Evolutionary conservation across 345 rosid genomes (phyloP).

Genomic region (Cochlearia excelsa): DNA sequence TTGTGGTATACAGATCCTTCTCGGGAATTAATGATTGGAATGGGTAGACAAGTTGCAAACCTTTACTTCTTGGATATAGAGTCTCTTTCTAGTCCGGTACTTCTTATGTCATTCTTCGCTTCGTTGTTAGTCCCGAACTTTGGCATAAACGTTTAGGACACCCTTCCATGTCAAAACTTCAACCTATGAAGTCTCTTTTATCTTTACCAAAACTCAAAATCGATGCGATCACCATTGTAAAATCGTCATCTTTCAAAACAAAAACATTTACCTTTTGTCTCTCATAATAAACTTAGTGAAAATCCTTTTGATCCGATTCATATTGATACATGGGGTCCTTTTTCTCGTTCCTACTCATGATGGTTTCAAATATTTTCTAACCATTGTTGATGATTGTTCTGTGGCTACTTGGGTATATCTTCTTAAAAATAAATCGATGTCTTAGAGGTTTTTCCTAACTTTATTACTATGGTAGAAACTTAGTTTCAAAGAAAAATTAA

Average conservation of each 20-base stretch:
- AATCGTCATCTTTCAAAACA: background rate
- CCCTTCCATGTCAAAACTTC: background rate
- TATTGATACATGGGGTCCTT: background rate
- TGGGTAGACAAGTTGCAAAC: background rate
- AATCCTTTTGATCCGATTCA: background rate
- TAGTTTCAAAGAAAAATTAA: background rate
- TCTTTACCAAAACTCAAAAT: background rate
- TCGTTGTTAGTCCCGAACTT: background rate
- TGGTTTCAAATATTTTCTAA: background rate
- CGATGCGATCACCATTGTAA: background rate
- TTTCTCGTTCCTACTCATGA: background rate
- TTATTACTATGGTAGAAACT: background rate
- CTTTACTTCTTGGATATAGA: background rate
- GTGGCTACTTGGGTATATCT: background rate
- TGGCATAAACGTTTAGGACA: conserved; percentile 3
- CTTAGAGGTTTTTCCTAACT: background rate
- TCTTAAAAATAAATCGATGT: background rate
- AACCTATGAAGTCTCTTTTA: background rate
- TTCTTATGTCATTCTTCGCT: background rate
- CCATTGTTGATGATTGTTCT: background rate
- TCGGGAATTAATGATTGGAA: background rate
- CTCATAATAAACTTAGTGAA: background rate
- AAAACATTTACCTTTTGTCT: background rate
- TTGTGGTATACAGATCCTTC: background rate
- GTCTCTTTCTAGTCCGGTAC: background rate